Evolutionary conservation across 2,329 filamentous ascomycete species (phyloP).

Genomic region (Magnaporthales sp.): DNA sequence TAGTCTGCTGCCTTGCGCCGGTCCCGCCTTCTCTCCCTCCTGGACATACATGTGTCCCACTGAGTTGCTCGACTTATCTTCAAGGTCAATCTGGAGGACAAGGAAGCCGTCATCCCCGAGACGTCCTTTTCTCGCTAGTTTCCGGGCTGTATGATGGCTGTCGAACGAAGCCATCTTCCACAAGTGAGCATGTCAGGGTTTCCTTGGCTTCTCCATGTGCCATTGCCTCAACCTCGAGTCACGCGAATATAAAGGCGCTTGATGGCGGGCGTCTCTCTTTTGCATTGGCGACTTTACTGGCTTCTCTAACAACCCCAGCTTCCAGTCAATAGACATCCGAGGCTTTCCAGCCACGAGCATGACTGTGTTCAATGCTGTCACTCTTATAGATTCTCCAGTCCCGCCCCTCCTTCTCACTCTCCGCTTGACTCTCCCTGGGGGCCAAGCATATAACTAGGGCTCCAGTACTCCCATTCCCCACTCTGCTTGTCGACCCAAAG

Average conservation of each 20-base stretch:
- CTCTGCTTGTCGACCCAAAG: conserved; percentile 89
- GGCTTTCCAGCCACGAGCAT: conserved; percentile 7
- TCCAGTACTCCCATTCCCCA: conserved; percentile 91
- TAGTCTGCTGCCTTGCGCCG: neutral
- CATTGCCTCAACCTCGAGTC: neutral
- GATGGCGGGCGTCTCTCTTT: neutral
- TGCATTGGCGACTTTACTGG: neutral
- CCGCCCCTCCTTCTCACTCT: neutral
- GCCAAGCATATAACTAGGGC: conserved; percentile 61
- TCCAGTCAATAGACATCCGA: neutral
- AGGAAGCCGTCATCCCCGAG: no score
- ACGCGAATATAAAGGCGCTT: neutral
- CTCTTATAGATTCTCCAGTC: conserved; percentile 6
- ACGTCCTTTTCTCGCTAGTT: neutral
- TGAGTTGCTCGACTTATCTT: neutral
- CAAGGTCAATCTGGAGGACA: neutral
- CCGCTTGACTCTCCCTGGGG: conserved; percentile 15
- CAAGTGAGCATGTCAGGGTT: neutral
- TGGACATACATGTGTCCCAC: neutral
- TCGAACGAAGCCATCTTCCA: neutral
- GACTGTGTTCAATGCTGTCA: conserved; percentile 9
- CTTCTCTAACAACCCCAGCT: neutral
- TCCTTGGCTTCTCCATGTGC: neutral
- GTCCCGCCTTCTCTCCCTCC: neutral
- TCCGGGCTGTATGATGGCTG: neutral